Evolutionary conservation across 306 rosid species (phyloP).

Genomic region (Acacia acuminata): DNA sequence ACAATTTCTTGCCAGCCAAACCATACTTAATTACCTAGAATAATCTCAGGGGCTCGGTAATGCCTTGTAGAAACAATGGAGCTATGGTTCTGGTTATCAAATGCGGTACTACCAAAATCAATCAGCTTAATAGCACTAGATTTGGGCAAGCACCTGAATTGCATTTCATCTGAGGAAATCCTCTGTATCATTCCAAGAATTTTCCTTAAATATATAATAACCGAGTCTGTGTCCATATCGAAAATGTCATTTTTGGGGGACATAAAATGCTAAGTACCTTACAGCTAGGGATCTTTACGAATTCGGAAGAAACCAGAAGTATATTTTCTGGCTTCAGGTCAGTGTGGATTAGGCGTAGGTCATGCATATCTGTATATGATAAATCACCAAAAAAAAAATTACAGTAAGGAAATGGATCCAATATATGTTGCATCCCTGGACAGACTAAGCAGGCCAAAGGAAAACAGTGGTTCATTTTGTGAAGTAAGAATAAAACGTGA

Average conservation of each 20-base stretch:
- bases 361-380: constrained; percentile 89
- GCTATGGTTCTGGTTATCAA: constrained; percentile 86
- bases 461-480: constrained; percentile 38
- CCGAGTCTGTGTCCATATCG: constrained; percentile 39
- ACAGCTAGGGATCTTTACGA: constrained; percentile 77
- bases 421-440: constrained; percentile 45
- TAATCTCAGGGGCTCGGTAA: constrained; percentile 98
- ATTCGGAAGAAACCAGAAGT: constrained; percentile 94
- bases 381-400: constrained; percentile 35
- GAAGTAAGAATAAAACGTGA: constrained; percentile 39
- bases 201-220: constrained; percentile 40
- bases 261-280: constrained; percentile 69
- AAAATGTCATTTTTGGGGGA: constrained; percentile 30
- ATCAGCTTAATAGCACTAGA: constrained; percentile 99
- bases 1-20: constrained; percentile 46
- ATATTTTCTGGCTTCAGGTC: constrained; percentile 99
- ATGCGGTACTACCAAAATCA: constrained; percentile 98
- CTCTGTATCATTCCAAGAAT: constrained; percentile 83
- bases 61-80: constrained; percentile 97
- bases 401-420: constrained; percentile 35
- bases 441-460: constrained; percentile 47
- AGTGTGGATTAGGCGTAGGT: constrained; percentile 82
- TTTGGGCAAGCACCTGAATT: constrained; percentile 96
- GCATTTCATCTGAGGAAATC: constrained; percentile 71
- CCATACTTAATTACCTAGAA: constrained; percentile 77